Percentiles rank a stretch among this genome's conserved stretches.
These are phyloP conservation scores for Chaetothyriales sp. DNA, from an alignment of 2,329 filamentous ascomycete species.

Conservation along the genomic window DNA sequence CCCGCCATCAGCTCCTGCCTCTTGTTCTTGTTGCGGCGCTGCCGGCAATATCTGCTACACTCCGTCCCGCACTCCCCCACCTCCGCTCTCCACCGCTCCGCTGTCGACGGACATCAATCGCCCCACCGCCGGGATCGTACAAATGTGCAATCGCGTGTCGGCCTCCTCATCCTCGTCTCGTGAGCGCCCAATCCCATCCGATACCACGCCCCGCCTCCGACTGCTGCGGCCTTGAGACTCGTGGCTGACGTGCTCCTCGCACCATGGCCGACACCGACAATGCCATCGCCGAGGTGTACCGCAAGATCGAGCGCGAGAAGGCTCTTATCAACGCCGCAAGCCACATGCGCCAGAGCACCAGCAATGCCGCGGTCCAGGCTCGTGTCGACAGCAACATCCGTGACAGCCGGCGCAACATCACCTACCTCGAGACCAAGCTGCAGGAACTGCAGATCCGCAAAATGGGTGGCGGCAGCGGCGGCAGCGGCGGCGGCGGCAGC, in stretches of 20 bases:
- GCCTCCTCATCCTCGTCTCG: background rate
- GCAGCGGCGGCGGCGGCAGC: conserved; percentile 27
- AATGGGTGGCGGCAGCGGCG: conserved; percentile 40
- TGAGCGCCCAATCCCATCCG: background rate
- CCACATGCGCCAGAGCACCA: conserved; percentile 88
- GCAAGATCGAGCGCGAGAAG: conserved; percentile 97
- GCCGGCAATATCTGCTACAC: background rate
- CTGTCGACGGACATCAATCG: background rate
- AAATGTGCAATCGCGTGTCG: background rate
- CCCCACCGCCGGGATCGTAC: background rate
- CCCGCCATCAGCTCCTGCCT: background rate
- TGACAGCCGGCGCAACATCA: conserved; percentile 81
- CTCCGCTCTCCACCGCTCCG: background rate
- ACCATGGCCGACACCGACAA: conserved; percentile 48
- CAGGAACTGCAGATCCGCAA: conserved; percentile 74
- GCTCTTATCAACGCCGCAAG: conserved; percentile 87
- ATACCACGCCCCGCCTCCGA: background rate
- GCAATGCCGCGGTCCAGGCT: conserved; percentile 81
- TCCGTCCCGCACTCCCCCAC: background rate
- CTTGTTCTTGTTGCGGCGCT: background rate
- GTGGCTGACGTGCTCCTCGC: conserved; percentile 10
- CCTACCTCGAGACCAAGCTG: conserved; percentile 89
- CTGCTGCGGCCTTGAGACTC: background rate
- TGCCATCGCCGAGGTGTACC: conserved; percentile 65
- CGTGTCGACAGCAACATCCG: conserved; percentile 87